Percentiles rank a stretch among this genome's conserved stretches.
phyloP scores from a whole-genome alignment of 1,284 basidiomycete genomes.

The Takashimella tepidaria region DNA sequence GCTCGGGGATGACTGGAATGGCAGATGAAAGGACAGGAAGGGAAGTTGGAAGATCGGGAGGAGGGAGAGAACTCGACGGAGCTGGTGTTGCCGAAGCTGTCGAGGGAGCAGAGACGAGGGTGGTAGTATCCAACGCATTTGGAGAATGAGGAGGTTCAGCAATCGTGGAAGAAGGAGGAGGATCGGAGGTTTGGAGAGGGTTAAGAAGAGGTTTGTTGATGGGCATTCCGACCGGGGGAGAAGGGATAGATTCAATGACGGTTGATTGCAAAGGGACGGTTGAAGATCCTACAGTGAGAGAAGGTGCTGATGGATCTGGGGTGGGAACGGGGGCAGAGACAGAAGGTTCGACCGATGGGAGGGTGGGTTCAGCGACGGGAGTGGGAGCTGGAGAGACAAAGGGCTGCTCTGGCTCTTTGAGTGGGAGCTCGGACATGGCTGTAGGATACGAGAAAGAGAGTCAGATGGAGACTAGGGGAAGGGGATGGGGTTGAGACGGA shows the following conservation, averaged over 20 bases:
- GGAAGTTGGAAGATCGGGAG: not conserved
- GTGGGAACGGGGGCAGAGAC: too few species aligned
- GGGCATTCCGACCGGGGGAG: conserved; percentile 3
- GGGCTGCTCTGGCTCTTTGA: too few species aligned
- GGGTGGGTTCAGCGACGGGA: conserved; percentile 2
- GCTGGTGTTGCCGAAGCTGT: not conserved
- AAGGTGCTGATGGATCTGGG: too few species aligned
- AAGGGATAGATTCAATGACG: too few species aligned
- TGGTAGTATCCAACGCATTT: conserved; percentile 23
- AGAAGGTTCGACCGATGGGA: conserved; percentile 1
- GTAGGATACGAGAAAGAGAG: too few species aligned
- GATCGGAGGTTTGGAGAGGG: conserved; percentile 25
- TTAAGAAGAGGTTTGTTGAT: conserved; percentile 32
- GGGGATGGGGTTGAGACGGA: conserved; percentile 4
- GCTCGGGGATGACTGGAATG: too few species aligned
- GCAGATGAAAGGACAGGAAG: conserved; percentile 8
- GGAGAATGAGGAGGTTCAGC: conserved; percentile 35
- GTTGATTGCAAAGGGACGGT: too few species aligned
- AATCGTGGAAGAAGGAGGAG: conserved; percentile 33
- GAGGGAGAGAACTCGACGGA: not conserved
- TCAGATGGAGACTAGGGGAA: not conserved
- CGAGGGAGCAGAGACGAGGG: not conserved
- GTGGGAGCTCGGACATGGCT: conserved; percentile 10
- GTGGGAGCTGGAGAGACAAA: too few species aligned
- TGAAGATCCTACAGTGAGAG: too few species aligned